These are phyloP conservation scores for Cutaneotrichosporon cutaneum DNA, from an alignment of 1,284 basidiomycete genomes.

Conservation along the genomic window DNA sequence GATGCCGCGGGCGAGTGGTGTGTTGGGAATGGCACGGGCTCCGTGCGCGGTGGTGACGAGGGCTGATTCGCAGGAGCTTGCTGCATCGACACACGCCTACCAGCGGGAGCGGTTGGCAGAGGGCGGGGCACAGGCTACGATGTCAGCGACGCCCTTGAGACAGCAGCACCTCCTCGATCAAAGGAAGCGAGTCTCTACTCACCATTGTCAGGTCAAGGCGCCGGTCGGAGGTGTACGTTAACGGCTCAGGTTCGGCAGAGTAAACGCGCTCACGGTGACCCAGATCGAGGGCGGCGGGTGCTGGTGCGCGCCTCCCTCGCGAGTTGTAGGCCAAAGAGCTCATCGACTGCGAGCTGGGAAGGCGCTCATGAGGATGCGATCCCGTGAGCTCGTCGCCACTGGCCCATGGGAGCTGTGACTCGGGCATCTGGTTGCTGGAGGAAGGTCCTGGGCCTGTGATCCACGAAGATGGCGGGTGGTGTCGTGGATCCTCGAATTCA, in stretches of 20 bases:
- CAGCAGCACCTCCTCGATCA: not conserved
- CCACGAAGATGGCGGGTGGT: constrained; percentile 7
- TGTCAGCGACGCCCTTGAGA: constrained; percentile 1
- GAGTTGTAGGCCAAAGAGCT: constrained; percentile 24
- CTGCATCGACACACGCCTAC: not conserved
- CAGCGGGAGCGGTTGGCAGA: constrained; percentile 1
- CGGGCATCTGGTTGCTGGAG: not conserved
- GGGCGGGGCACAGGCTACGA: constrained; percentile 13
- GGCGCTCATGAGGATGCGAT: constrained; percentile 14
- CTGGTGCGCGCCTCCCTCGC: constrained; percentile 15
- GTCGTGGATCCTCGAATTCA: constrained; percentile 2
- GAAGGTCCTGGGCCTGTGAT: not conserved
- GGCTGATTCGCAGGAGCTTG: not conserved
- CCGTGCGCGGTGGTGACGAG: constrained; percentile 8
- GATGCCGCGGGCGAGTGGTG: constrained; percentile 4
- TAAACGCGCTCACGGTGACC: constrained; percentile 1
- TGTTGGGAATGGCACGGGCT: constrained; percentile 19
- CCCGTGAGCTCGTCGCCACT: not conserved
- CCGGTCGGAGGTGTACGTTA: constrained; percentile 1
- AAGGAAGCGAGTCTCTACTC: not conserved
- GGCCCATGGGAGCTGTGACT: constrained; percentile 3
- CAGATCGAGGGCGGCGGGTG: constrained; percentile 16
- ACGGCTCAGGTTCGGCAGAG: constrained; percentile 3
- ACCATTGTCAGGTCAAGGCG: constrained; percentile 16
- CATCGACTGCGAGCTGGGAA: constrained; percentile 27